Base-by-base conservation (phyloP, 2,329 filamentous ascomycete species). In the Claviceps sorghi region DNA sequence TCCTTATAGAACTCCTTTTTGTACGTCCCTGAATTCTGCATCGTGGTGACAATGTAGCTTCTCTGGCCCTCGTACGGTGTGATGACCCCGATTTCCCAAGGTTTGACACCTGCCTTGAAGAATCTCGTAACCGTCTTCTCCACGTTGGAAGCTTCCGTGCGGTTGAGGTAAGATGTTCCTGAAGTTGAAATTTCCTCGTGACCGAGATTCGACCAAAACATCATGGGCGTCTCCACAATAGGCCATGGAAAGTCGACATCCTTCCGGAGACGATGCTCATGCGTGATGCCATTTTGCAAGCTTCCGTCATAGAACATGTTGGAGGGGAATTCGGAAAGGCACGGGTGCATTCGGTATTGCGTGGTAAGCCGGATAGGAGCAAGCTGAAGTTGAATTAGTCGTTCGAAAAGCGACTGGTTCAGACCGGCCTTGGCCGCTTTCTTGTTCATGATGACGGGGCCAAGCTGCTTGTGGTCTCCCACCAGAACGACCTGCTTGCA, bases 251-350 rank as follows among this genome's bases (percentile, higher is more conserved):
- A 98, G 67, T 98, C 93, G 30, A 98, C 88, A 61, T 98, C 91
- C 58, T 85, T 85, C 56, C 91, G 84, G 57, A 97, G 77, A 55
- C 93, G 84, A 63, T 95, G 85, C 59, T 88, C 83, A 65, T 86
- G 86, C 0, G 90, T 95, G 47, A 98, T 88, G 64, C 93, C 93
- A 60, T 98, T 98, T 68, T 98, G 93, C 52, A 98, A 77, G 52
- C 88, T 93, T 21, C 93, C 93, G 62, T 97, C 93, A 69, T 98
- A 98, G 68, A 98, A 98, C 93, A 98, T 97, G 72, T 97, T 97
- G 54, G 91, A 97, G 0, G 93, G 93, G 62, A 98, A 98, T 62
- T 95, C 86, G 1, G 93, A 97, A 43, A 98, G 77, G 64, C 91
- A 96, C 29, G 93, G 93, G 64, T 98, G 93, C 93, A 98, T 98